phyloP scores from a whole-genome alignment of 2,329 filamentous ascomycete genomes.

The Fusarium protoensiforme region DNA sequence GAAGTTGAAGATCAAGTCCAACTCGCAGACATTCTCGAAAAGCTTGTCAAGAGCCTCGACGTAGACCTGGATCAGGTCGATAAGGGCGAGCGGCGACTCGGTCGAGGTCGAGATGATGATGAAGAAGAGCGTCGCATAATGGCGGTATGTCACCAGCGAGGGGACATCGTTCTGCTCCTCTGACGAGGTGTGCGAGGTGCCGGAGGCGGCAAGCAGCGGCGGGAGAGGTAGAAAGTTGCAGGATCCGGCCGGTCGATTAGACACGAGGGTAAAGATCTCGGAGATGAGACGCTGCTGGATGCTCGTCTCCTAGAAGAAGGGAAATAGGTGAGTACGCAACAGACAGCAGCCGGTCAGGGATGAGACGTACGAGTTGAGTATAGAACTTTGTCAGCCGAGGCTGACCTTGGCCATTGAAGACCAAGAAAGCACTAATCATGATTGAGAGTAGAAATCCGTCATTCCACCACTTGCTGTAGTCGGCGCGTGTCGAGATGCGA shows the following conservation, averaged over 20 bases:
- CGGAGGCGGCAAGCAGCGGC: slow-evolving; percentile 70
- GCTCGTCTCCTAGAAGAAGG: slow-evolving; percentile 80
- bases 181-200: slow-evolving; percentile 72
- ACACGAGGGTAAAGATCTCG: slow-evolving; percentile 96
- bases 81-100: slow-evolving; percentile 92
- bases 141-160: slow-evolving; percentile 95
- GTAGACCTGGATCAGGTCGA: slow-evolving; percentile 98
- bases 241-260: slow-evolving; percentile 88
- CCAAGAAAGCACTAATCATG: slow-evolving; percentile 99
- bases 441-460: slow-evolving; percentile 39
- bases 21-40: slow-evolving; percentile 98
- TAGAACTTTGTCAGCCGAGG: slow-evolving; percentile 98
- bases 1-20: slow-evolving; percentile 99
- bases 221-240: slow-evolving; percentile 95
- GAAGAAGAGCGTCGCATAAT: slow-evolving; percentile 98
- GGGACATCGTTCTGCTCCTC: slow-evolving; percentile 87
- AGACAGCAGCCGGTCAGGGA: not conserved
- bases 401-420: slow-evolving; percentile 98
- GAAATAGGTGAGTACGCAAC: slow-evolving; percentile 6
- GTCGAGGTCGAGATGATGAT: slow-evolving; percentile 97
- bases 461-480: slow-evolving; percentile 21
- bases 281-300: slow-evolving; percentile 97
- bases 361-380: slow-evolving; percentile 80
- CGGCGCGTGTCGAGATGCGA: slow-evolving; percentile 2
- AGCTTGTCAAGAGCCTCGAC: slow-evolving; percentile 94